These are phyloP conservation scores for Beauveria sp. DNA, from an alignment of 2,329 filamentous ascomycete species.

Conservation along the genomic window DNA sequence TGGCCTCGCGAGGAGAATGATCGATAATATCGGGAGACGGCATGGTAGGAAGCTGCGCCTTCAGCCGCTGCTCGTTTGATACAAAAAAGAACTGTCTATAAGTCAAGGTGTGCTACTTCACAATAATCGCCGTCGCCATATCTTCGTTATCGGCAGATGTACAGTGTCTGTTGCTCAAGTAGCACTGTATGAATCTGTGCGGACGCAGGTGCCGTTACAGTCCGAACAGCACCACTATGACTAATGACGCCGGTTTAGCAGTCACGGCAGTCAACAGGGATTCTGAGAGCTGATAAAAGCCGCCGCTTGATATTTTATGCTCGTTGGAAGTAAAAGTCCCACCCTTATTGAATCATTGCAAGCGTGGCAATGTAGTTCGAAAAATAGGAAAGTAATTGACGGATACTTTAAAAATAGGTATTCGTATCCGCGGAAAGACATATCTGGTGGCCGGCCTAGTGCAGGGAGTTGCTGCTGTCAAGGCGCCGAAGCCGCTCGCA, in stretches of 20 bases:
- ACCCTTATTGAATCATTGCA: too few relatives aligned
- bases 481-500: slow-evolving; percentile 4
- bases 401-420: too few relatives aligned
- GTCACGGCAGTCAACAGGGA: not conserved
- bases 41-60: slow-evolving; percentile 33
- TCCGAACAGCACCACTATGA: not conserved
- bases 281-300: not conserved
- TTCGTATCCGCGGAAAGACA: too few relatives aligned
- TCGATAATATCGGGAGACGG: slow-evolving; percentile 51
- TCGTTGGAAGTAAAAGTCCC: too few relatives aligned
- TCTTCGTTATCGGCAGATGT: not conserved
- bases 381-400: too few relatives aligned
- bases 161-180: not conserved
- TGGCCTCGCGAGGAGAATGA: slow-evolving; percentile 80
- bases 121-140: not conserved
- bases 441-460: too few relatives aligned
- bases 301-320: too few relatives aligned
- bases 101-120: not conserved
- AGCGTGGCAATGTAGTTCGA: too few relatives aligned
- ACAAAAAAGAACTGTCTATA: not conserved
- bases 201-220: not conserved
- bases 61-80: not conserved
- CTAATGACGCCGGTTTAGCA: slow-evolving; percentile 1
- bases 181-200: not conserved
- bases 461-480: not conserved